Conservation (phyloP, 768 basidiomycete species). For the Tylopilus plumbeoviolaceoides region DNA sequence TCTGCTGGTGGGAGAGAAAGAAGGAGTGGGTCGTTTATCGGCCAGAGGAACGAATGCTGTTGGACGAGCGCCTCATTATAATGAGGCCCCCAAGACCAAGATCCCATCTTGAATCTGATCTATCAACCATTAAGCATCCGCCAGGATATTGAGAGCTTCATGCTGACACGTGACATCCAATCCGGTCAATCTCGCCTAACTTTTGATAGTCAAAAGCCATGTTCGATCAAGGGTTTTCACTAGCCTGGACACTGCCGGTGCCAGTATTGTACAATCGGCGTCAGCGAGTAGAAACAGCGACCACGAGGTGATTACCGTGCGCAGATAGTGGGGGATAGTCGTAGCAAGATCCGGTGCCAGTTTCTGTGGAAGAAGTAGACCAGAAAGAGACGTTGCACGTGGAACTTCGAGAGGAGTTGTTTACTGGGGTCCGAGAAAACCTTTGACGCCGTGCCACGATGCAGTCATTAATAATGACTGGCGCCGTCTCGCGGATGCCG, state of each 20-base stretch:
- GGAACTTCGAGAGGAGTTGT: too few relatives aligned
- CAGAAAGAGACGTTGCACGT: too few relatives aligned
- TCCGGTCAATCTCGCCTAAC: background rate
- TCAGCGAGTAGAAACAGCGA: too few relatives aligned
- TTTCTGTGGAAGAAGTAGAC: too few relatives aligned
- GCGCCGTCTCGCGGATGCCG: too few relatives aligned
- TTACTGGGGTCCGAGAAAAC: too few relatives aligned
- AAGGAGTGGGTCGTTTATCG: background rate
- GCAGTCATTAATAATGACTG: too few relatives aligned
- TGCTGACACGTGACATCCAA: background rate
- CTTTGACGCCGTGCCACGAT: too few relatives aligned
- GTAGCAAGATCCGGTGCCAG: too few relatives aligned
- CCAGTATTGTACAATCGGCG: background rate
- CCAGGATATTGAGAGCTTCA: background rate
- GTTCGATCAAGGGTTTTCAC: background rate
- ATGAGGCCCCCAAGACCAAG: background rate
- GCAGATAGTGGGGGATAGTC: background rate
- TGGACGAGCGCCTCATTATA: background rate
- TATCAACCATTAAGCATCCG: background rate
- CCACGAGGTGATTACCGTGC: too few relatives aligned
- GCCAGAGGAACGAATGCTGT: background rate
- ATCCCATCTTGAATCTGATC: background rate
- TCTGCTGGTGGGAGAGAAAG: background rate
- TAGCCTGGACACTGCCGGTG: background rate
- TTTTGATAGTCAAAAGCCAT: background rate